A percentile compares a stretch with the other conserved stretches of the same genome.
phyloP scores from a whole-genome alignment of 2,329 filamentous ascomycete genomes.

The Penicillium hesseltinei region DNA sequence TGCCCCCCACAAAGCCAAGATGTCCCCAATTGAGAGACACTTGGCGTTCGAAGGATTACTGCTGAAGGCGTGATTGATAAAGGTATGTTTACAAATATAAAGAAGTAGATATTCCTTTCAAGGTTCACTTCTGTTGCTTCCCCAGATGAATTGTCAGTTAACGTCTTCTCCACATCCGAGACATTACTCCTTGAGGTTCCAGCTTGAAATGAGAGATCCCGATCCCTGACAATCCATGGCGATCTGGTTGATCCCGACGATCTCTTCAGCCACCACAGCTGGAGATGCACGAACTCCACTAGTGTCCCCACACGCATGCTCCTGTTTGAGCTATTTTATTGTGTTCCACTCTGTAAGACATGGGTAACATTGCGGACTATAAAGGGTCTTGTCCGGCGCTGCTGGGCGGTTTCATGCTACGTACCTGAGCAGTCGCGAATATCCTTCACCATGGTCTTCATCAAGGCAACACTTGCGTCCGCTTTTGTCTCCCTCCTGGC shows the following conservation, averaged over 20 bases:
- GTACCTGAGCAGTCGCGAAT: not conserved
- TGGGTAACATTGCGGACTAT: not conserved
- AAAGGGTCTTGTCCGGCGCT: not conserved
- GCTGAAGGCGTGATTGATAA: too few species aligned
- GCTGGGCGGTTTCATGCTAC: too few species aligned
- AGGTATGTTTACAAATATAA: not conserved
- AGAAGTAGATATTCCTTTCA: not conserved
- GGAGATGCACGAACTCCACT: not conserved
- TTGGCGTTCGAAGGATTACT: not conserved
- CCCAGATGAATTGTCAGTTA: not conserved
- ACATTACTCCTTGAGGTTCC: not conserved
- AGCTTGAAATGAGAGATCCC: not conserved
- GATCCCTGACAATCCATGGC: not conserved
- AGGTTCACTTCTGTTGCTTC: not conserved
- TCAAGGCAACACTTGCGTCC: constrained; percentile 11
- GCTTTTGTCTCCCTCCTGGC: constrained; percentile 23
- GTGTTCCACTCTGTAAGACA: not conserved
- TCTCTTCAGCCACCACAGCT: not conserved
- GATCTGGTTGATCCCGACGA: not conserved
- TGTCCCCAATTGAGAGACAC: not conserved
- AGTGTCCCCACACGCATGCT: not conserved
- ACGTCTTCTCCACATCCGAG: not conserved
- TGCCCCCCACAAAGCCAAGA: not conserved
- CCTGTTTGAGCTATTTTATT: not conserved
- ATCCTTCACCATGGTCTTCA: constrained; percentile 2